Evolutionary conservation across 192 early-diverging fungal genomes (phyloP), one percentile per base, ranked within the genome.

Genomic region (Spizellomyces punctatus): DNA sequence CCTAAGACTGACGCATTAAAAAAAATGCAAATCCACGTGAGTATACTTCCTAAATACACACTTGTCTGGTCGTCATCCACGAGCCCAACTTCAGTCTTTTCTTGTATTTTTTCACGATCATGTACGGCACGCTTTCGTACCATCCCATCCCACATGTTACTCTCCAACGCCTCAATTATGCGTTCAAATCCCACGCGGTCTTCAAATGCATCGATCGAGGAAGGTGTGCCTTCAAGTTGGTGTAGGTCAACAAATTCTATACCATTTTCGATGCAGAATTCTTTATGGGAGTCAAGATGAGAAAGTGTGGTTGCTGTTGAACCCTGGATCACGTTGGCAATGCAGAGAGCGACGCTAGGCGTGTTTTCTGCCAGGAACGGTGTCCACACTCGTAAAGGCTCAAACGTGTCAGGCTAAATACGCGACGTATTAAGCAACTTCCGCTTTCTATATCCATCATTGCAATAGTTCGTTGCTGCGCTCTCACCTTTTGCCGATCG

Each of bases 61-160:
- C 10, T 61, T 22, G 59, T 22, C 12, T 61, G 17, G 8, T 66
- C 21, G 6, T 21, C 46, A 46, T 19, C n/a, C 16, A 19, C n/a
- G 2, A 6, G 21, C 54, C 17, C 52, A 2, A 54, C 3, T 2
- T 54, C 52, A 54, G 52, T 16, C 52, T 54, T 19, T 19, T 19
- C 52, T n/a, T 16, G 17, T 3, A 54, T 16, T 19, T 16, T 54
- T 54, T 54, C 16, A 16, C 17, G 52, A 14, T 17, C 14, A 48
- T 57, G 47, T 14, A 58, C 45, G 7, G 27, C 54, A 7, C 72
- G 54, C 46, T 79, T 82, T 5, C 79, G 76, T 45, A 76, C 60
- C 61, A 88, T 57, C 41, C 86, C 87, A 66, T 91, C 89, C 89
- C 89, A 91, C 76, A 90, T 83, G 43, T 91, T 81, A 17, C 84